phyloP scores from a whole-genome alignment of 1,284 basidiomycete species.

The Naganishia albida region DNA sequence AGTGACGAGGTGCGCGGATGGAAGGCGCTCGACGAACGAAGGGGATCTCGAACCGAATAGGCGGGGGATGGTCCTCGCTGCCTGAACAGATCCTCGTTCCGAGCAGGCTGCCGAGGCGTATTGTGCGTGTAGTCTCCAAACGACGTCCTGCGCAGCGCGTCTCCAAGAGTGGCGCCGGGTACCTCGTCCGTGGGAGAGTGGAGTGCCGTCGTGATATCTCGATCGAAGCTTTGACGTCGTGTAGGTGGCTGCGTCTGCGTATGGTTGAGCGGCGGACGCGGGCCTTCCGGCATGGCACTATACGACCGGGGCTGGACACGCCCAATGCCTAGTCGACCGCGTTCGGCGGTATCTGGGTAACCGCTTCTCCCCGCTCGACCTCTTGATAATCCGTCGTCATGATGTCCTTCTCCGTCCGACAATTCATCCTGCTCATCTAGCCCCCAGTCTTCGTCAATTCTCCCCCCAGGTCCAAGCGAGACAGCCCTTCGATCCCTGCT shows the following conservation, averaged over 20 bases:
- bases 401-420: constrained; percentile 35
- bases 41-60: constrained; percentile 37
- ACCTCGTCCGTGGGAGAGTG: constrained; percentile 14
- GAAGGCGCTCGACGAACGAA: constrained; percentile 15
- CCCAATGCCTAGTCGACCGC: not conserved
- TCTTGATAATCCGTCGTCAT: constrained; percentile 26
- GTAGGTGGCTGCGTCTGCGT: constrained; percentile 27
- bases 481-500: constrained; percentile 60
- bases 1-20: constrained; percentile 21
- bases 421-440: constrained; percentile 55
- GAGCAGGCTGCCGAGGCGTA: constrained; percentile 1
- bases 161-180: not conserved
- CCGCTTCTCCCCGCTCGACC: constrained; percentile 31
- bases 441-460: constrained; percentile 46
- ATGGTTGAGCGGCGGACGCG: constrained; percentile 13
- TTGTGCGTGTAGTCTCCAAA: constrained; percentile 20
- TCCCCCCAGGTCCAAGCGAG: constrained; percentile 76
- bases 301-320: constrained; percentile 22
- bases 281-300: constrained; percentile 24
- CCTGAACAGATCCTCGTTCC: constrained; percentile 17
- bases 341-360: constrained; percentile 15
- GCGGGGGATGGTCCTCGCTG: constrained; percentile 52
- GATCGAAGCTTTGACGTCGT: constrained; percentile 28
- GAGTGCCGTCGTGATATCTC: constrained; percentile 18
- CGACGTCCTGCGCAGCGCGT: constrained; percentile 1